Conservation (phyloP, 495 filamentous ascomycete genomes). For the Apiosordaria backusii region DNA sequence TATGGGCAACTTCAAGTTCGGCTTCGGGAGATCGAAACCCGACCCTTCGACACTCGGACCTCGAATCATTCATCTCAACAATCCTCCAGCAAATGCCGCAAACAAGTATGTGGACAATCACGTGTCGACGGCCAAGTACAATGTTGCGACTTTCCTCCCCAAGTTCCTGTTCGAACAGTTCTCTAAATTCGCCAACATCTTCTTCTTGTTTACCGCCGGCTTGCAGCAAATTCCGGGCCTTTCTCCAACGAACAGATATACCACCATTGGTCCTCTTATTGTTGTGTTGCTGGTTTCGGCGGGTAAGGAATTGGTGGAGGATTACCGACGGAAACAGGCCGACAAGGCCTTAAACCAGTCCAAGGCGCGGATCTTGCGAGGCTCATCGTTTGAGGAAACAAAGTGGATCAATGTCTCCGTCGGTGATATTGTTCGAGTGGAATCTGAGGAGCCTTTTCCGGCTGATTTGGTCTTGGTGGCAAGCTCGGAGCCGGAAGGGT, state of each 20-base stretch:
- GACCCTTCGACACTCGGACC: conserved; percentile 91
- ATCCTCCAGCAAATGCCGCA: conserved; percentile 82
- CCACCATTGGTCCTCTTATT: conserved; percentile 88
- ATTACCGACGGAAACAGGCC: conserved; percentile 83
- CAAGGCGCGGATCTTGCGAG: conserved; percentile 77
- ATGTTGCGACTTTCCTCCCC: conserved; percentile 86
- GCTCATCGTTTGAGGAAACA: conserved; percentile 78
- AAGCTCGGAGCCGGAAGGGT: conserved; percentile 92
- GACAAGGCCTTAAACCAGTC: conserved; percentile 87
- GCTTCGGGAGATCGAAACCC: conserved; percentile 79
- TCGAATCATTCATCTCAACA: conserved; percentile 93
- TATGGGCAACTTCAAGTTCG: conserved; percentile 82
- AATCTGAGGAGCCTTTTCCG: conserved; percentile 95
- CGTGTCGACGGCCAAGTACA: conserved; percentile 98
- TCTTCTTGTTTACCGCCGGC: conserved; percentile 97
- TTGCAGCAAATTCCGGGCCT: conserved; percentile 95
- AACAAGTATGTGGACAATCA: conserved; percentile 95
- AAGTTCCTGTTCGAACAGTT: conserved; percentile 99
- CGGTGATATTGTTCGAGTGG: conserved; percentile 90
- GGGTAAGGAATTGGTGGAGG: conserved; percentile 90
- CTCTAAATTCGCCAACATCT: conserved; percentile 97
- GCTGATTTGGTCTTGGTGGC: conserved; percentile 90
- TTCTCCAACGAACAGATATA: conserved; percentile 91
- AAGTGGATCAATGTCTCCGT: conserved; percentile 93
- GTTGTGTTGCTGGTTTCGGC: conserved; percentile 91